phyloP scores from a whole-genome alignment of 352 stramenopile species.

The Pythium inflatum region DNA sequence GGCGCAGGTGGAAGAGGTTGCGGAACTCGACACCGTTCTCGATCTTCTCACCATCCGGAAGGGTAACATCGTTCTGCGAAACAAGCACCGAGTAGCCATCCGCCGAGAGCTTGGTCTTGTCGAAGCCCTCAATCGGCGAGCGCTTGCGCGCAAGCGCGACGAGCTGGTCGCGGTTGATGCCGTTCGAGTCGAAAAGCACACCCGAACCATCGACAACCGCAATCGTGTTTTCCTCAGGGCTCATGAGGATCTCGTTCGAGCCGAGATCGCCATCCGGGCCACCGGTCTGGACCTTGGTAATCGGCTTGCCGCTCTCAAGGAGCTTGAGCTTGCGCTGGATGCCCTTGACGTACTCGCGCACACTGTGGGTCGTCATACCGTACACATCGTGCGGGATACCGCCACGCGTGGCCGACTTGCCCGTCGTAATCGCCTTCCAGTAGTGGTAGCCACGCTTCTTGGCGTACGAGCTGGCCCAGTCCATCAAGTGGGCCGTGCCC shows the following conservation, averaged over 20 bases:
- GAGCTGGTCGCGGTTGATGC: slow-evolving; percentile 92
- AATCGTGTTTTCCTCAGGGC: slow-evolving; percentile 94
- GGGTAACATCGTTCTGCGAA: slow-evolving; percentile 72
- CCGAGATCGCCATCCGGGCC: slow-evolving; percentile 97
- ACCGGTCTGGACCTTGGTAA: slow-evolving; percentile 97
- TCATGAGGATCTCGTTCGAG: slow-evolving; percentile 98
- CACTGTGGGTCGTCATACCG: slow-evolving; percentile 97
- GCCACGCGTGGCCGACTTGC: slow-evolving; percentile 63
- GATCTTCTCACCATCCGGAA: slow-evolving; percentile 69
- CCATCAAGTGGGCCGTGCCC: slow-evolving; percentile 97
- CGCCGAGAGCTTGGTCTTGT: slow-evolving; percentile 68
- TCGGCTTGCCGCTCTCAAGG: slow-evolving; percentile 80
- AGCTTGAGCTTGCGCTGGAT: slow-evolving; percentile 93
- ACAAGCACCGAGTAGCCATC: slow-evolving; percentile 74
- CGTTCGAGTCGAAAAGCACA: slow-evolving; percentile 94
- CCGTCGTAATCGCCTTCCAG: background rate
- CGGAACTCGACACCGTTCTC: slow-evolving; percentile 96
- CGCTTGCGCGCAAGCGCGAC: slow-evolving; percentile 91
- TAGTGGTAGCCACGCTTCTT: slow-evolving; percentile 89
- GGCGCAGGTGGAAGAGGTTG: slow-evolving; percentile 98
- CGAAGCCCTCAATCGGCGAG: slow-evolving; percentile 90
- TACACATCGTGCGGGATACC: slow-evolving; percentile 99
- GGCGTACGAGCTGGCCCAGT: slow-evolving; percentile 95
- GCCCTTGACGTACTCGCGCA: slow-evolving; percentile 96
- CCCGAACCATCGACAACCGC: slow-evolving; percentile 95